Conservation (phyloP, 306 rosid genomes). For the Dryas octopetala region DNA sequence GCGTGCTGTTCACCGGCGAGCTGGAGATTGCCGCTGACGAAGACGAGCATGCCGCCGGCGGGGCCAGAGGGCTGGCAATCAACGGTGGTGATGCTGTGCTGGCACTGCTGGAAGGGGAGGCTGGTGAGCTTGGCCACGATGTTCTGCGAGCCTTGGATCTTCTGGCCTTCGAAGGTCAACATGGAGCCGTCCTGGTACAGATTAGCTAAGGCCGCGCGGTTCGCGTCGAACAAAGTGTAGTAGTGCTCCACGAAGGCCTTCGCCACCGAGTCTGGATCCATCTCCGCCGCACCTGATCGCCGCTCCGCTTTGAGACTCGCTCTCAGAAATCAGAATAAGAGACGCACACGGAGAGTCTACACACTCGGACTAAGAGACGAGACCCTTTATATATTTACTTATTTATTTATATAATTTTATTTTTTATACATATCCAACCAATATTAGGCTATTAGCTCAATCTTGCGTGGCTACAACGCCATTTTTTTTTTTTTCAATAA, state of each 20-base stretch:
- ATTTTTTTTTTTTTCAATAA: too few species aligned
- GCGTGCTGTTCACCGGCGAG: slow-evolving; percentile 92
- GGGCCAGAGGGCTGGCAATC: slow-evolving; percentile 89
- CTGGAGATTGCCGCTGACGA: slow-evolving; percentile 90
- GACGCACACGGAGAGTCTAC: too few species aligned
- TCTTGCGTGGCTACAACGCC: too few species aligned
- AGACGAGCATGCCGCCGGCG: slow-evolving; percentile 80
- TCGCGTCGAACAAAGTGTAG: slow-evolving; percentile 70
- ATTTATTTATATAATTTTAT: too few species aligned
- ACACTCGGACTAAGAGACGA: too few species aligned
- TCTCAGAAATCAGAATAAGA: neutral
- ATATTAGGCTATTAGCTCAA: too few species aligned
- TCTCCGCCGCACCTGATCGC: slow-evolving; percentile 27
- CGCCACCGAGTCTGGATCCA: slow-evolving; percentile 87
- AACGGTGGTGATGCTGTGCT: slow-evolving; percentile 76
- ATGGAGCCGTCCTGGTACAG: slow-evolving; percentile 81
- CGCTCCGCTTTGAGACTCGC: neutral
- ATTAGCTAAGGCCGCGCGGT: slow-evolving; percentile 41
- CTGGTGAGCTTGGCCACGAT: slow-evolving; percentile 76
- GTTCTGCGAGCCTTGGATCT: slow-evolving; percentile 70
- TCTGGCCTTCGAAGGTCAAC: slow-evolving; percentile 93
- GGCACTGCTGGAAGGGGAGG: slow-evolving; percentile 94
- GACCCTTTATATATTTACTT: too few species aligned
- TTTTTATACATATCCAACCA: too few species aligned
- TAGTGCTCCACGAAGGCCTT: slow-evolving; percentile 93